Evolutionary conservation across 129 eudicot species (phyloP).

Genomic region (Calendula officinalis): DNA sequence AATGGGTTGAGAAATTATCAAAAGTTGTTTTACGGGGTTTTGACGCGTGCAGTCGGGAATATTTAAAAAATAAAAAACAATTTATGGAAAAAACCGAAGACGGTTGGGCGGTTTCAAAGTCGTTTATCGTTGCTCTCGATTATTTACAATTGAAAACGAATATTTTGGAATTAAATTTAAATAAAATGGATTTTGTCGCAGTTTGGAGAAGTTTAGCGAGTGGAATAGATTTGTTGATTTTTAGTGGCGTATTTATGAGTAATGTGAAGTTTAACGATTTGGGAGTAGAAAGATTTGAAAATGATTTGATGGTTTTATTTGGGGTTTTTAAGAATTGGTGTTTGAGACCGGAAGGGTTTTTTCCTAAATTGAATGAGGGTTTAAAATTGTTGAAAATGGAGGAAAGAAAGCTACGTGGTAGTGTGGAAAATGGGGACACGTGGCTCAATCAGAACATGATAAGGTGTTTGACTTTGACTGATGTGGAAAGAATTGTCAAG

Average conservation of each 20-base stretch:
- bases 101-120: constrained; percentile 58
- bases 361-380: constrained; percentile 73
- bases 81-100: constrained; percentile 82
- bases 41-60: constrained; percentile 67
- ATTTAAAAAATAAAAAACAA: constrained; percentile 75
- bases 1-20: constrained; percentile 79
- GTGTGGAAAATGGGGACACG: constrained; percentile 43
- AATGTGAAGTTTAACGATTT: constrained; percentile 53
- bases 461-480: constrained; percentile 53
- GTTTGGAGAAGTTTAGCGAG: constrained; percentile 79
- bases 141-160: constrained; percentile 69
- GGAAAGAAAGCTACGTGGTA: constrained; percentile 40
- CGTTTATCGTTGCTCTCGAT: constrained; percentile 72
- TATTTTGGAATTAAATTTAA: constrained; percentile 54
- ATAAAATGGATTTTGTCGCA: constrained; percentile 66
- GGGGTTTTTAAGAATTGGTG: constrained; percentile 83
- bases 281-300: constrained; percentile 70
- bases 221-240: constrained; percentile 58
- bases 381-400: constrained; percentile 72
- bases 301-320: constrained; percentile 64
- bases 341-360: constrained; percentile 91
- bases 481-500: constrained; percentile 69
- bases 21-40: constrained; percentile 77
- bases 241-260: constrained; percentile 52
- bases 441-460: constrained; percentile 68